Evolutionary conservation across 331 rosid species (phyloP).

Genomic region (Rhamnella rubrinervis): DNA sequence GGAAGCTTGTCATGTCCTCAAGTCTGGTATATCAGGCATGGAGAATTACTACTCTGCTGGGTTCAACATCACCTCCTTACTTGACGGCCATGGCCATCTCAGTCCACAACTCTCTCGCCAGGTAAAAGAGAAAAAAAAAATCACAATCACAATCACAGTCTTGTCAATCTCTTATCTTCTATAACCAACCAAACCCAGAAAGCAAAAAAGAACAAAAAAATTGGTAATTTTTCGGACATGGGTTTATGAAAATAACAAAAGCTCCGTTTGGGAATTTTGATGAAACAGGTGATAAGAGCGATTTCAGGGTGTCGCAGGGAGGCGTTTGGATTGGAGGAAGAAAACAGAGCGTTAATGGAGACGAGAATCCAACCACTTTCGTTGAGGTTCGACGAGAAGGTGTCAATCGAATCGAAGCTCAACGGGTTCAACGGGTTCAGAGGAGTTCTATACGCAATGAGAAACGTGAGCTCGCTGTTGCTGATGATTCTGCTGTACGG

Average conservation of each 20-base stretch:
- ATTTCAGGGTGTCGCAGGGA: slow-evolving; percentile 86
- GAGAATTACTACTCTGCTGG: slow-evolving; percentile 80
- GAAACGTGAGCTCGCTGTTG: slow-evolving; percentile 89
- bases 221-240: neutral
- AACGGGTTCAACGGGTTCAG: slow-evolving; percentile 95
- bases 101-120: slow-evolving; percentile 87
- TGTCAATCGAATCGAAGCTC: slow-evolving; percentile 79
- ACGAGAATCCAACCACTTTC: slow-evolving; percentile 80
- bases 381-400: slow-evolving; percentile 72
- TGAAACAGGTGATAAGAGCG: slow-evolving; percentile 70
- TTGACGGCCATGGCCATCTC: slow-evolving; percentile 71
- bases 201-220: neutral
- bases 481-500: slow-evolving; percentile 77
- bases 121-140: slow-evolving; percentile 30
- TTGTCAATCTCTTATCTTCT: slow-evolving; percentile 5
- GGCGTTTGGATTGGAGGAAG: slow-evolving; percentile 94
- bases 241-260: neutral
- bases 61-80: slow-evolving; percentile 62
- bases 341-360: slow-evolving; percentile 81
- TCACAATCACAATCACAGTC: neutral
- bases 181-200: neutral
- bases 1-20: slow-evolving; percentile 96
- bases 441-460: slow-evolving; percentile 94
- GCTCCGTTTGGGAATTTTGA: neutral
- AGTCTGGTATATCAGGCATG: slow-evolving; percentile 86